Base-by-base conservation (phyloP, 495 filamentous ascomycete genomes). In the Penicillium longicatenatum region DNA sequence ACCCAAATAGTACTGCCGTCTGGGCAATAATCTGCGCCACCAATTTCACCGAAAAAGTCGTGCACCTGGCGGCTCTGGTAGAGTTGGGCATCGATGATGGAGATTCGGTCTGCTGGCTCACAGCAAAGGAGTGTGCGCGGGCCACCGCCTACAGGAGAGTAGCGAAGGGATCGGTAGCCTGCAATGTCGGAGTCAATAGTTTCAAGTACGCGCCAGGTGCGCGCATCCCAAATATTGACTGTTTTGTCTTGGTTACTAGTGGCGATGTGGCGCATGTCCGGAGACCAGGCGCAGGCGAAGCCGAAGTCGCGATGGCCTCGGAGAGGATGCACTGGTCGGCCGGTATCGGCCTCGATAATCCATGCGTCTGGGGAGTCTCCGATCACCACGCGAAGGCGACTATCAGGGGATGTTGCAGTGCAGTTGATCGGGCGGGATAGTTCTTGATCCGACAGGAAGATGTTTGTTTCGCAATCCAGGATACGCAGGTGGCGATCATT, bases 271-370 rank as follows among this genome's bases (percentile, higher is more conserved):
- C 86, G 86, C 54, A 93, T 92, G 71, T 97, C 90, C 20, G 90
- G 88, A 6, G 91, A 86, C 93, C 93, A 98, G 61, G 88, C 92
- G 62, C 89, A 93, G 3, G 93, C 90, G 59, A 97, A 97, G 47
- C 88, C 91, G 62, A 81, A 93, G 68, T 97, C 92, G 21, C 77
- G 80, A 66, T 97, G 93, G 4, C 86, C 86, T 4, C 74, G 70
- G 4, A 97, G 80, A 1, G 74, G 75, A 45, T 82, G 76, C 11
- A 88, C 73, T 0, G 72, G 71, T 49, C 75, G 69, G 7, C 87
- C 87, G 2, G 76, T 80, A 53, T 88, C 86, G 3, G 87, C 84
- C 69, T 88, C 80, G 17, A 85, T 83, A 59, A 90, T 77, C 60
- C 82, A 76, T 10, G 84, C 80, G 42, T 82, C 74, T 1, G 74